Conservation (phyloP, 768 basidiomycete genomes). For the Exsudoporus frostii region DNA sequence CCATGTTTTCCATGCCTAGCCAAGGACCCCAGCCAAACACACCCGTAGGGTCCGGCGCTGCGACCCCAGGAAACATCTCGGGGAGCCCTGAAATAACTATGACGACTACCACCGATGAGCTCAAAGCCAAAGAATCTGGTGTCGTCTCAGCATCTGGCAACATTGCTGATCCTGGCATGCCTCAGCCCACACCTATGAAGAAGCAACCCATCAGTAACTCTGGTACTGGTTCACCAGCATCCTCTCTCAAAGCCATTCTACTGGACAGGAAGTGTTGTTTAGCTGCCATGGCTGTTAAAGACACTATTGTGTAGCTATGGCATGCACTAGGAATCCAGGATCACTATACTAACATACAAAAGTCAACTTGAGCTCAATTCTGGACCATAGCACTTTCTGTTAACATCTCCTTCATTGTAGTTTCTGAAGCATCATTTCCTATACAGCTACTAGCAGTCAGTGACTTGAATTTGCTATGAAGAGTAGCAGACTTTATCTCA, state of each 20-base stretch:
- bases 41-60: neutral
- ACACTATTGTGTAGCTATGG: too few relatives aligned
- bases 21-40: neutral
- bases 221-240: conserved; percentile 21
- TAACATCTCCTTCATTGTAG: too few relatives aligned
- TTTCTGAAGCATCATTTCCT: too few relatives aligned
- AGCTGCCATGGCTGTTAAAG: conserved; percentile 23
- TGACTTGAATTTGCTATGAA: too few relatives aligned
- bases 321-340: too few relatives aligned
- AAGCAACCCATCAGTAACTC: conserved; percentile 17
- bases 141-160: neutral
- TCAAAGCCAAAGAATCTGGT: neutral
- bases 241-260: conserved; percentile 64
- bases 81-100: neutral
- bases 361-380: too few relatives aligned
- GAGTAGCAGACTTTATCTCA: too few relatives aligned
- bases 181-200: conserved; percentile 7
- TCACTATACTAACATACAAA: too few relatives aligned
- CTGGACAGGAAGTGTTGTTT: conserved; percentile 63
- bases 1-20: conserved; percentile 3
- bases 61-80: neutral
- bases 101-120: neutral
- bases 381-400: too few relatives aligned
- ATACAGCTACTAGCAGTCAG: too few relatives aligned
- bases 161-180: neutral